Conservation (phyloP, 169 alveolate species). For the Eimeria sp. region DNA sequence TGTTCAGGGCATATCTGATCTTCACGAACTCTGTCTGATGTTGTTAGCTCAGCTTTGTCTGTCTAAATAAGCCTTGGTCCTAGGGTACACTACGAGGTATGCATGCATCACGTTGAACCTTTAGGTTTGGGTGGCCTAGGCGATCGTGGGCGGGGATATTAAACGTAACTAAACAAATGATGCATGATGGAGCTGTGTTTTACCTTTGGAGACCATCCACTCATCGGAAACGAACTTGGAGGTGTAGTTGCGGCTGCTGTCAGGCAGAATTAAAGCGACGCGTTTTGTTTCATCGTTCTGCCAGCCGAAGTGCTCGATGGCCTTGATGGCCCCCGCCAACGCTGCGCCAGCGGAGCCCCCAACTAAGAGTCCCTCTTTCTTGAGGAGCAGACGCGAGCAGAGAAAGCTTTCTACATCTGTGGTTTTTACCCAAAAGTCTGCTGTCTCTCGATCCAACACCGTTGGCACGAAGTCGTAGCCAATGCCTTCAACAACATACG, state of each 20-base stretch:
- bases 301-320: slow-evolving; percentile 84
- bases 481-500: slow-evolving; percentile 91
- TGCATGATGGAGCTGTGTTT: background rate
- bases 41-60: background rate
- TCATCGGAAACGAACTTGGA: slow-evolving; percentile 87
- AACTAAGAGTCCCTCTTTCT: slow-evolving; percentile 92
- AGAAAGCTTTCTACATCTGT: slow-evolving; percentile 89
- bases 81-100: background rate
- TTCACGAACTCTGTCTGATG: too few relatives aligned
- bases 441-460: slow-evolving; percentile 84
- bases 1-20: too few relatives aligned
- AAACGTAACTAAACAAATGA: background rate
- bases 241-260: slow-evolving; percentile 91
- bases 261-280: slow-evolving; percentile 84
- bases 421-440: slow-evolving; percentile 91
- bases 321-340: slow-evolving; percentile 90
- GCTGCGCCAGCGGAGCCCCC: slow-evolving; percentile 95
- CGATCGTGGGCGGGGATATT: too few relatives aligned
- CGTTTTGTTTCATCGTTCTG: slow-evolving; percentile 67
- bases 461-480: slow-evolving; percentile 94
- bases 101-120: background rate
- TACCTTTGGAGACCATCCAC: slow-evolving; percentile 87
- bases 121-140: too few relatives aligned
- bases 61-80: background rate
- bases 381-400: slow-evolving; percentile 89